A percentile compares a stretch with the other conserved stretches of the same genome.
phyloP scores from a whole-genome alignment of 345 rosid genomes.

The Conringia planisiliqua region DNA sequence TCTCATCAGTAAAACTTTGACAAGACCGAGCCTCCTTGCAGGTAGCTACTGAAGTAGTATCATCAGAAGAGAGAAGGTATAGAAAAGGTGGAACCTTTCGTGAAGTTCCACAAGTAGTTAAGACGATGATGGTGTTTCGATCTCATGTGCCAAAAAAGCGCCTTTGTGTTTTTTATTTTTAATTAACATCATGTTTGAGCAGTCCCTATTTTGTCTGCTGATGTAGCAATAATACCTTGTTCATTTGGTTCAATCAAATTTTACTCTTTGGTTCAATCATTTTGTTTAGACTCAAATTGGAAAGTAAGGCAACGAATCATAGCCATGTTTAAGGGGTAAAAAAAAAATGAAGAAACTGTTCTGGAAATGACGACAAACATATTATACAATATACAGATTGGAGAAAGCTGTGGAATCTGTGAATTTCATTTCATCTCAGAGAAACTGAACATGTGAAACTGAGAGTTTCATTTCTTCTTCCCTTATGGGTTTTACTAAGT shows the following conservation, averaged over 20 bases:
- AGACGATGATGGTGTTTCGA: not conserved
- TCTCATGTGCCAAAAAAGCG: not conserved
- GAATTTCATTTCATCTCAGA: not conserved
- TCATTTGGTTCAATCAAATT: not conserved
- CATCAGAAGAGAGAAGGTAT: not conserved
- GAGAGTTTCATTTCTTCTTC: not conserved
- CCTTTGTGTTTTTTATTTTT: not conserved
- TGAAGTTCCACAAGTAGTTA: not conserved
- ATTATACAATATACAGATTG: slow-evolving; percentile 9
- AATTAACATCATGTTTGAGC: not conserved
- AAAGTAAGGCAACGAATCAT: not conserved
- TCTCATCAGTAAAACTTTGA: slow-evolving; percentile 47
- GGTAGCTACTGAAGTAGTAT: slow-evolving; percentile 25
- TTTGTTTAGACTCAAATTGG: not conserved
- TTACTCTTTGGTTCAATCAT: not conserved
- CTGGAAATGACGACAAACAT: not conserved
- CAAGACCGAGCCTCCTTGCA: slow-evolving; percentile 23
- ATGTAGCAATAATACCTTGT: not conserved
- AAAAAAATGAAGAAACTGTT: not conserved
- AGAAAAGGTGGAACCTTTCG: not conserved
- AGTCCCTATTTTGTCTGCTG: not conserved
- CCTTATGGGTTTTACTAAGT: not conserved
- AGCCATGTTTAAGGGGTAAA: not conserved
- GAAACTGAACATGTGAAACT: not conserved
- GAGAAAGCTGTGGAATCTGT: not conserved